Evolutionary conservation across 768 basidiomycete genomes (phyloP), one percentile per base, ranked within the genome.

Genomic region (Sistotremastrum suecicum): DNA sequence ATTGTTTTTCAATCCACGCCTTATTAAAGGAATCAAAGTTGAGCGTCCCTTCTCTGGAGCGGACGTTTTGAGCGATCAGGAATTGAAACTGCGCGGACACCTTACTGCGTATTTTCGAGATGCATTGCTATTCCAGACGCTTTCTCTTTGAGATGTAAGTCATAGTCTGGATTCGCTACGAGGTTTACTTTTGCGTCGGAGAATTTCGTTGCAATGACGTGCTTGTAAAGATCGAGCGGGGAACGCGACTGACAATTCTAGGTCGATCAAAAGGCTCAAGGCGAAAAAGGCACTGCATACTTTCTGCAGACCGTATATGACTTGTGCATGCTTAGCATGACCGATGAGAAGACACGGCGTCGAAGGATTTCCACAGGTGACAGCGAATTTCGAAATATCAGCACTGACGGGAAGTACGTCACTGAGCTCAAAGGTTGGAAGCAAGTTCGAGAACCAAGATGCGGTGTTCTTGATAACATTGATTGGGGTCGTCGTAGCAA

Each of bases 361-460:
- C 0, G 92, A 86, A 20, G 74, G 64, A 63, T 92, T 97, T 7
- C 94, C 94, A 12, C 81, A 72, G 12, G 84, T 75, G 41, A 98
- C 76, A 11, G 83, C 83, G 29, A 87, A 87, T 44, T 80, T 87
- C 34, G 68, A 66, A n/a, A 83, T 68, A 49, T 78, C 74, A 44
- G 97, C 69, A 29, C 88, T 85, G 48, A 95, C 59, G 2, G 94
- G 94, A 5, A 97, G 65, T n/a, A 91, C 63, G 56, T 91, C 86
- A 53, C 82, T 83, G 11, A 83, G 75, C 54, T 88, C 80, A 34
- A 88, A 65, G 48, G 68, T 75, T 2, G 85, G 87, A 46, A 84
- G 61, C 51, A 83, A 80, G 11, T 62, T 61, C 48, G 66, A 70
- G 29, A 81, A 48, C 75, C 78, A 80, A 30, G 34, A 4, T 6